Evolutionary conservation across 2,329 filamentous ascomycete genomes (phyloP), one percentile per base, ranked within the genome.

Genomic region (Colletotrichum cordylinicola): DNA sequence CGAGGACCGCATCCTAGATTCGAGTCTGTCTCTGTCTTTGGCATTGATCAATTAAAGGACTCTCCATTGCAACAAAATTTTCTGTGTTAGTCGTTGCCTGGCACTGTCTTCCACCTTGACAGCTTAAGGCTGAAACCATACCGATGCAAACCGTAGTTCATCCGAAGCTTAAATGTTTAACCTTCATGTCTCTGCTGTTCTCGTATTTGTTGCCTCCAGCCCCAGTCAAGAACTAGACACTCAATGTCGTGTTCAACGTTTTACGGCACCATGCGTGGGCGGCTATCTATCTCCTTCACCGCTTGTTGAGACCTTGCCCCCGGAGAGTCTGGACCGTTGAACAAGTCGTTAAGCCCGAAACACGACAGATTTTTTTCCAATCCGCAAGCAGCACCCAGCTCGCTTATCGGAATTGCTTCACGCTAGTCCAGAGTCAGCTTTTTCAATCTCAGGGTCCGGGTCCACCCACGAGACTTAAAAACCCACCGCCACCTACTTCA

Each of bases 351-450:
- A 52, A 52, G n/a, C 43, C 43, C 43, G 43, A 52, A 52, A 52
- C 43, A 52, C 43, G n/a, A 52, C 43, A 62, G 31, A 62, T 31
- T 62, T 62, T 61, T 66, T 66, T 21, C 37, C 18, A 31, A 48
- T 52, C 27, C 62, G 16, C 39, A 48, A 48, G 39, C 21, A 31
- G 48, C 48, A 29, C 37, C 33, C n/a, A 52, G n/a, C 48, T 68
- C 37, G 37, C 70, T 68, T 62, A 73, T 74, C 67, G 24, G 37
- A 21, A 74, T 56, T 58, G 67, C 71, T 33, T 55, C 71, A 61
- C 71, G 68, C 71, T 74, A 74, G 71, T 74, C 71, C 71, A 24
- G 67, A 58, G 55, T 70, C 43, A 62, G 31, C 58, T 58, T 74
- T 58, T 15, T 39, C 56, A 68, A 60, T 70, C 71, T 64, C 37